Base-by-base conservation (phyloP, 2,329 filamentous ascomycete genomes). In the Orbilia brochopaga region DNA sequence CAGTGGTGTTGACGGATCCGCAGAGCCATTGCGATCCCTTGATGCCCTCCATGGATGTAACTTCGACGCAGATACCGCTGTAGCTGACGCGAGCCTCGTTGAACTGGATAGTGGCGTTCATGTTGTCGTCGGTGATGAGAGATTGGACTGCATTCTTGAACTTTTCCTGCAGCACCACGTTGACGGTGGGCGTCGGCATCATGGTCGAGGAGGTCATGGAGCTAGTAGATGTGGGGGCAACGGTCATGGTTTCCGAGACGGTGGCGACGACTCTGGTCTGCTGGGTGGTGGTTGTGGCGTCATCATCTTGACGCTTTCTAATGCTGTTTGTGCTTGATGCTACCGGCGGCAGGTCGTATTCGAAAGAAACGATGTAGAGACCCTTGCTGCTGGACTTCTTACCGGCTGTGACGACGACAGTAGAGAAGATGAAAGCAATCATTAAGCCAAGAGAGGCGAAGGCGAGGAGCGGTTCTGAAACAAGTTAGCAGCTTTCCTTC, bases 31-130 rank as follows among this genome's bases (percentile, higher is more conserved):
- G 61, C 24, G 46, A 40, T 23, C 6, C 74, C 69, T 65, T 75
- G 74, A 56, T 74, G 37, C 74, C 74, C 72, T 57, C 74, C 66
- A 32, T 59, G 17, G 32, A 69, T 55, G 57, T 73, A 53, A 73
- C 63, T 42, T 77, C 74, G 65, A 77, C 72, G 54, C 76, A 77
- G 40, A 77, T 65, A n/a, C 76, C 75, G 6, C 74, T 73, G 70
- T 77, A 77, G 23, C 73, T 61, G 15, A 77, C 73, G 27, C 76
- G 75, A 32, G 75, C 74, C 57, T 70, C 64, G 17, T 67, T 54
- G 58, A 74, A 73, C 23, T 59, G 51, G 53, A 76, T 69, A 1
- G 69, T 73, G 10, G 61, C 67, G 30, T 76, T 74, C 52, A 69
- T 74, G 37, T 51, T 66, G 19, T 65, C 69, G 4, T 73, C 64